phyloP scores from a whole-genome alignment of 257 asterid species.

The Knoxia roxburghii region DNA sequence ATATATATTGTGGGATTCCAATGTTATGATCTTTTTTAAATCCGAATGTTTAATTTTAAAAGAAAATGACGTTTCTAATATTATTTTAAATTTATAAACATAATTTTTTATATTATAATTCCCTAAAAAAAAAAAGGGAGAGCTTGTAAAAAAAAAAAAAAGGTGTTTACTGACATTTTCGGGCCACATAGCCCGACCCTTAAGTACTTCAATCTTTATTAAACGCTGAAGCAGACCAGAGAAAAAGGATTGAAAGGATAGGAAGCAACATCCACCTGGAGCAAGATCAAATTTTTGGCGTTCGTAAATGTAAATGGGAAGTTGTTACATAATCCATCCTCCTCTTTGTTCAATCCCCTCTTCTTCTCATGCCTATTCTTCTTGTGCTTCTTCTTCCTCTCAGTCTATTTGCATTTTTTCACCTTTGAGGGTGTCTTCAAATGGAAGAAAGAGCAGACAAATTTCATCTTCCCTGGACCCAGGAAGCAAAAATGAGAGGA shows the following conservation, averaged over 20 bases:
- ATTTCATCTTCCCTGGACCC: constrained; percentile 29
- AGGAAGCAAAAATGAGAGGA: constrained; percentile 30
- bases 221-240: background rate
- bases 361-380: constrained; percentile 25
- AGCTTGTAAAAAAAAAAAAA: too few relatives aligned
- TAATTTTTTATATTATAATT: too few relatives aligned
- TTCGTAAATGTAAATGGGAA: constrained; percentile 28
- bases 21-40: too few relatives aligned
- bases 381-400: constrained; percentile 28
- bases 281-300: constrained; percentile 15
- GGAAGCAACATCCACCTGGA: background rate
- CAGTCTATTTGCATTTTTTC: constrained; percentile 20
- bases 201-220: constrained; percentile 3
- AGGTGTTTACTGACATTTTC: too few relatives aligned
- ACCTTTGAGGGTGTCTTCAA: constrained; percentile 26
- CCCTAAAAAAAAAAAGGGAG: too few relatives aligned
- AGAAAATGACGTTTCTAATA: too few relatives aligned
- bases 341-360: constrained; percentile 29
- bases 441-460: constrained; percentile 22
- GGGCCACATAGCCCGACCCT: too few relatives aligned
- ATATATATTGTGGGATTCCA: too few relatives aligned
- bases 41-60: too few relatives aligned
- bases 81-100: too few relatives aligned
- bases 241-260: background rate
- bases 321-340: constrained; percentile 31